Evolutionary conservation across 208 protist genomes (phyloP), one percentile per base, ranked within the genome.

Genomic region (Porcisia hertigi): DNA sequence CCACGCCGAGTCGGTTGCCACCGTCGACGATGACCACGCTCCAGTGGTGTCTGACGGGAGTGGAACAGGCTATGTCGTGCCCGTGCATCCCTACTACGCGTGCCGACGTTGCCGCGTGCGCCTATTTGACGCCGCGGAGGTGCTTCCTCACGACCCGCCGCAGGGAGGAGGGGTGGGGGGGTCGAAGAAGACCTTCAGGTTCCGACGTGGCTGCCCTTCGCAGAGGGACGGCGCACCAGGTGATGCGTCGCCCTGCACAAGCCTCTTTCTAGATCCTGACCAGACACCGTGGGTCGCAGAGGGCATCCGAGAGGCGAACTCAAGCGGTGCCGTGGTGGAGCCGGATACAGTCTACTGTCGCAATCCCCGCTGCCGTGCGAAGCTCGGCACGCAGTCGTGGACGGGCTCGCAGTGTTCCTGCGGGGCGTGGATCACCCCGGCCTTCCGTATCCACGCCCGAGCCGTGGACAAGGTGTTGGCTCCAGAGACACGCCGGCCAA

Each of bases 351-450:
- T 97, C 62, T 94, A 94, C 76, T 97, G 93, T 77, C 87, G 85
- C 20, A 87, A 96, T 57, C 34, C 49, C 16, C 79, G 71, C 45
- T 97, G 93, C 63, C 53, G 66, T n/a, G 81, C 79, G 9, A 97
- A 97, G 81, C 81, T 97, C 59, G 93, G 93, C 23, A 92, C 91
- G 69, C 93, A 96, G 85, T 93, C 86, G 65, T 97, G 93, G 91
- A 83, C 84, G 0, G 93, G 93, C 1, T 84, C 88, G 36, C 91
- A 91, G 83, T 97, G 93, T 82, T 92, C 86, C 14, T 97, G 93
- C 73, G 93, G 93, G 14, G 83, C 85, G 49, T 97, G 93, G 91
- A 83, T 97, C 47, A 88, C 88, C 12, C 93, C 93, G 11, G 89
- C 93, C 39, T 97, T 97, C 71, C 94, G 94, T 73, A 87, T 97